Evolutionary conservation across 78 protist genomes (phyloP), one percentile per base, ranked within the genome.

Genomic region (Capsaspora owczarzaki): DNA sequence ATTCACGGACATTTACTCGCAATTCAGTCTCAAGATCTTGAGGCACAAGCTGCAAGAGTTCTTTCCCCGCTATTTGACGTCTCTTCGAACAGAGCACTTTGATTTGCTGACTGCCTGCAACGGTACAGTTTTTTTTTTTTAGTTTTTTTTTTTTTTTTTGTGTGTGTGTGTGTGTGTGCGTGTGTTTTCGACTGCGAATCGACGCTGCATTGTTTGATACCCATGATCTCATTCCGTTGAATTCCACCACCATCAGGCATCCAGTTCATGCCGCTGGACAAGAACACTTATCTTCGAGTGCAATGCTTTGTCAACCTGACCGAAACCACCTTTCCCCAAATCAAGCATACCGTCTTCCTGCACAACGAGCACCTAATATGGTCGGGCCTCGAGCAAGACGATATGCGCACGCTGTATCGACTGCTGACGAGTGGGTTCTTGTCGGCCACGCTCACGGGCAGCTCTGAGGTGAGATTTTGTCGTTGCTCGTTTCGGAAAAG

Each of bases 191-290:
- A 6, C 19, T 51, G 35, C 12, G 37, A 2, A 6, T 4, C n/a
- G 29, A 25, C 66, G 66, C 35, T 25, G 10, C 43, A 8, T 8
- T 63, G 43, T 4, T 22, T 63, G n/a, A 66, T 40, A 38, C 69
- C 1, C 69, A 3, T 38, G 41, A 16, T 51, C 69, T 0, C 38
- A 31, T 3, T 2, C 19, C 31, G 40, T 61, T 38, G 20, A 1
- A n/a, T n/a, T n/a, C 44, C 41, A 1, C 74, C 41, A 14, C 44
- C 14, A 31, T 5, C 35, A 79, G 83, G 84, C 29, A 46, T 89
- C 42, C 83, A 83, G 37, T 89, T 86, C 66, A 53, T 89, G 35
- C 93, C 93, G 23, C 43, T 83, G 47, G 78, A 89, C 81, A 70
- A 82, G 71, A 83, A 83, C 51, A 38, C 84, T 40, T 89, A 86